Base-by-base conservation (phyloP, 2,329 filamentous ascomycete genomes). In the Alternaria angustiovoidea region DNA sequence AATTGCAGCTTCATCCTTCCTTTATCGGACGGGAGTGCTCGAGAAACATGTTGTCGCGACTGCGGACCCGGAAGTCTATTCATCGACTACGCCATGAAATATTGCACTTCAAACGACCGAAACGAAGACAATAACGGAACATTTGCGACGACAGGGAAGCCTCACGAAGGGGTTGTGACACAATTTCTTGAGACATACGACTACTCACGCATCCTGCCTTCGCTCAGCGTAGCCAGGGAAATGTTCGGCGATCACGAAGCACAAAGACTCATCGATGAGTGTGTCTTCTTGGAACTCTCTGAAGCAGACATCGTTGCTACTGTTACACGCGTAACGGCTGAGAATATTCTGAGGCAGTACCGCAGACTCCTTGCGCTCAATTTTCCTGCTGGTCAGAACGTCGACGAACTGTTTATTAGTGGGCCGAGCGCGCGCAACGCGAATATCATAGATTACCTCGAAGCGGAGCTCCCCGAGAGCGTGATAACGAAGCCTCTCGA, bases 1-100 rank as follows among this genome's bases (percentile, higher is more conserved):
- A 88, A 86, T 64, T 83, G 89, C 24, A 88, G 84, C 75, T 87
- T 88, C 74, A 85, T 88, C 51, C 85, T 84, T 3, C 81, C 84
- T 5, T 80, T 84, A 51, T 73, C 73, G 30, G 69, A 80, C 20
- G 70, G 78, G 30, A 71, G 77, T 60, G 64, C 75, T 14, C 76
- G 78, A 46, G 62, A 73, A 20, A 81, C 78, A 58, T 83, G 82
- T 65, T 84, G 86, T 66, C 85, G 86, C 61, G 83, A 86, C 65
- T 86, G 84, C 4, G 86, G 86, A 14, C 85, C 85, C 3, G 85
- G 86, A 11, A 88, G 86, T 64, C 73, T 82, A 34, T 82, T 86
- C 63, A 87, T 87, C 55, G 85, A 88, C 71, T 85, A 84, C 12
- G 84, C 82, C 1, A 82, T 87, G 32, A 81, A 85, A 7, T 78